Evolutionary conservation across 2,329 filamentous ascomycete species (phyloP).

Genomic region (Aspergillus proliferans): DNA sequence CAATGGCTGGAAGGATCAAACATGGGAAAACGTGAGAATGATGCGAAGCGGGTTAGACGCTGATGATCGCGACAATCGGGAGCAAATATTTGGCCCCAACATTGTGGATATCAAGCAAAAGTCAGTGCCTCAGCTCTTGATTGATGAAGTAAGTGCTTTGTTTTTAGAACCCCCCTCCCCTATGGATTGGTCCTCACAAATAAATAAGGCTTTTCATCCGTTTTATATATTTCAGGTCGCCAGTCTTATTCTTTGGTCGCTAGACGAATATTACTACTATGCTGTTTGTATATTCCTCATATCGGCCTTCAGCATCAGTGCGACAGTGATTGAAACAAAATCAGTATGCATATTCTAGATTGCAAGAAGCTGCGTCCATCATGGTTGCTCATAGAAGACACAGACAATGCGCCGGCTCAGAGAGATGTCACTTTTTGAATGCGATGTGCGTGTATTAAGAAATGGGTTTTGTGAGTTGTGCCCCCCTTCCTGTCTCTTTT

Average conservation of each 20-base stretch:
- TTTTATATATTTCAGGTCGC: constrained; percentile 98
- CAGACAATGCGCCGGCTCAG: constrained; percentile 82
- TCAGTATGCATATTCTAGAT: constrained; percentile 49
- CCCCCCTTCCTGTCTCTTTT: background rate
- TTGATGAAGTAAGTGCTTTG: constrained; percentile 65
- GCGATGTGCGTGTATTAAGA: constrained; percentile 84
- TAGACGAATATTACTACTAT: constrained; percentile 98
- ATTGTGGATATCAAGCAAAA: constrained; percentile 92
- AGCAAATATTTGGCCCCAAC: constrained; percentile 83
- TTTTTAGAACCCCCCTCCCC: background rate
- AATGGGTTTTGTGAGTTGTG: constrained; percentile 76
- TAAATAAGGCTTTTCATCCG: constrained; percentile 72
- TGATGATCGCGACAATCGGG: constrained; percentile 77
- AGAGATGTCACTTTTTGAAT: constrained; percentile 91
- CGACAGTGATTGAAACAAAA: constrained; percentile 83
- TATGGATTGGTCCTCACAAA: constrained; percentile 5
- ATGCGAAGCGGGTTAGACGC: constrained; percentile 76
- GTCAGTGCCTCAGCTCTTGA: constrained; percentile 69
- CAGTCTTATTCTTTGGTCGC: constrained; percentile 86
- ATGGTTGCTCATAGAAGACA: constrained; percentile 10
- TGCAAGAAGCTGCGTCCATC: background rate
- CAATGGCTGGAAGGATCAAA: constrained; percentile 88
- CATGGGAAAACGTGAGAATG: constrained; percentile 71
- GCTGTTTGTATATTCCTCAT: constrained; percentile 91
- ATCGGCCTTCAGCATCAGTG: constrained; percentile 83